These are phyloP conservation scores for Musa balbisiana DNA, from an alignment of 202 grass and related monocot genomes.

Conservation along the genomic window DNA sequence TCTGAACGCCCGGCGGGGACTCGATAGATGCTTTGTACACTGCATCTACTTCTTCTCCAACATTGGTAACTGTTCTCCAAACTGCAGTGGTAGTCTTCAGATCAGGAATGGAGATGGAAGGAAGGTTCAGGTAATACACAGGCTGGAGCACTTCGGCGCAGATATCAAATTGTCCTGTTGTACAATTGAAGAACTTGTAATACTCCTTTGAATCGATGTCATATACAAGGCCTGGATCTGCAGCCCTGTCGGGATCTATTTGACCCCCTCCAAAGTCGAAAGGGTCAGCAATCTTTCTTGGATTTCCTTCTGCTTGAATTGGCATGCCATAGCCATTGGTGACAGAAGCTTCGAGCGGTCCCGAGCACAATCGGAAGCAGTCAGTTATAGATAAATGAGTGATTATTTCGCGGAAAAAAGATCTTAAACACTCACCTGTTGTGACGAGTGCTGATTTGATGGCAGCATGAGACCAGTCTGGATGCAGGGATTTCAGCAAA, in stretches of 20 bases:
- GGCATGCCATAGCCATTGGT: not conserved
- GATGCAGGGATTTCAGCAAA: conserved; percentile 51
- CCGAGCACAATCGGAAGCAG: too few relatives aligned
- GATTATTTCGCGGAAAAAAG: not conserved
- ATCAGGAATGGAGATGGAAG: conserved; percentile 14
- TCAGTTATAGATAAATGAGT: too few relatives aligned
- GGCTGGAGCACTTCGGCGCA: not conserved
- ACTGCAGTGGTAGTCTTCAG: not conserved
- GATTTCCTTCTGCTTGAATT: not conserved
- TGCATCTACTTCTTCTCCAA: not conserved
- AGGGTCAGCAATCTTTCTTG: not conserved
- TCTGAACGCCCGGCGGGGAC: not conserved
- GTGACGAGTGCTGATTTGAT: conserved; percentile 68
- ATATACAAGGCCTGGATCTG: not conserved
- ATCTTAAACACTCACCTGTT: conserved; percentile 28
- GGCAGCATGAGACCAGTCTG: conserved; percentile 62
- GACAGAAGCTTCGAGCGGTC: conserved; percentile 25
- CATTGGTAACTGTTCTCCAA: conserved; percentile 13
- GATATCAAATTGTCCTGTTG: not conserved
- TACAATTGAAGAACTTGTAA: conserved; percentile 19
- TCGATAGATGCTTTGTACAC: not conserved
- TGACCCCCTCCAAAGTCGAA: conserved; percentile 8
- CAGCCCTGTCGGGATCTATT: conserved; percentile 2
- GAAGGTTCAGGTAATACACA: conserved; percentile 16
- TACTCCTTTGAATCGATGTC: conserved; percentile 3